Evolutionary conservation across 2,329 filamentous ascomycete genomes (phyloP), one percentile per base, ranked within the genome.

Genomic region (Meredithiella fracta): DNA sequence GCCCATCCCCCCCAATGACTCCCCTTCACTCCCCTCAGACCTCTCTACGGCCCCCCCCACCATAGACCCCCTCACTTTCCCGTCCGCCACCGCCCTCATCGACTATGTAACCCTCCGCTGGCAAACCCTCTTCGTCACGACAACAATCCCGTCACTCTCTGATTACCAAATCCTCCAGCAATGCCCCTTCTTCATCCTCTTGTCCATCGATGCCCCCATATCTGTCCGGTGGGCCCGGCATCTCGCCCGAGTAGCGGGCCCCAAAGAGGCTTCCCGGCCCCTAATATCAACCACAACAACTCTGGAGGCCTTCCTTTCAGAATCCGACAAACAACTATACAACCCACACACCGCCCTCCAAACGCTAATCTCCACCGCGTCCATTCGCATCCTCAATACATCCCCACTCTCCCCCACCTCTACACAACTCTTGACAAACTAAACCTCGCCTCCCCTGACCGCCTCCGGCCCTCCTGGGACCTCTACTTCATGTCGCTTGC

Each of bases 401-500:
- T 85, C 86, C 0, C 74, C 79, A 83, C 83, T 25, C 70, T 94
- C 1, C 71, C 79, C 8, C 77, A 84, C 61, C 76, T 97, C 4
- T 82, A 88, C 66, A 73, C 76, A 2, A 83, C 85, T 7, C 78
- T 98, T 1, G 75, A 78, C 51, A 77, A 79, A 50, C 76, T 96
- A 6, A 79, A 94, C 66, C 78, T 98, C 25, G 76, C 84, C 1
- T 82, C 92, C 64, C 77, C 83, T 34, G 78, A 85, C 62, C 83
- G 92, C 1, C 75, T 98, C 37, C 81, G 92, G 1, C 92, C 92
- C 0, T 83, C 80, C 51, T 98, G 92, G 92, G 92, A 98, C 69
- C 83, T 86, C 64, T 98, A 98, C 72, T 98, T 98, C 66, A 98
- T 98, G 92, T 81, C 86, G 42, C 75, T 98, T n/a, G 90, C 92